These are phyloP conservation scores for Albugo candida DNA, from an alignment of 352 stramenopile species.

Conservation along the genomic window DNA sequence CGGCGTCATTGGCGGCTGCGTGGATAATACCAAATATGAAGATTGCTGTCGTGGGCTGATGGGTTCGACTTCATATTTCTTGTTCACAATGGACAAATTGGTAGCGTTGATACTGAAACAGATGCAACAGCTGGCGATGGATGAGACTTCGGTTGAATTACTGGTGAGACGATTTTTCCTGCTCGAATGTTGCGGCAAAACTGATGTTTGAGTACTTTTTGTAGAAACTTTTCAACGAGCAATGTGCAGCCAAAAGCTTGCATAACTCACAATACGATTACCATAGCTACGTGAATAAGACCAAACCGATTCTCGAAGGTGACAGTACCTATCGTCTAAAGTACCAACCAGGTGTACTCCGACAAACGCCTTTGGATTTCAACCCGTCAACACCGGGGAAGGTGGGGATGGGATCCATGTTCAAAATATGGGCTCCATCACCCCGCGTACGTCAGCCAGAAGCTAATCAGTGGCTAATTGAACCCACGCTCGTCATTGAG, in stretches of 20 bases:
- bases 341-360: constrained; percentile 60
- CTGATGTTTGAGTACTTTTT: neutral
- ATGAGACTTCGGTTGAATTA: constrained; percentile 68
- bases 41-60: constrained; percentile 78
- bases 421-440: constrained; percentile 74
- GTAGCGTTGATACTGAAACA: constrained; percentile 74
- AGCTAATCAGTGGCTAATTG: constrained; percentile 64
- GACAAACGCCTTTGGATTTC: constrained; percentile 42
- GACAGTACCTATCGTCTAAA: constrained; percentile 71
- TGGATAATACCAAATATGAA: constrained; percentile 79
- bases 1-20: constrained; percentile 64
- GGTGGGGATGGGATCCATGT: constrained; percentile 14
- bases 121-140: constrained; percentile 66
- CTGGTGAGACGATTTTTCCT: constrained; percentile 9
- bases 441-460: constrained; percentile 48
- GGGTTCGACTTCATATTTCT: constrained; percentile 77
- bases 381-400: neutral
- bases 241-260: constrained; percentile 14
- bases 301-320: constrained; percentile 62
- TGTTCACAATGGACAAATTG: constrained; percentile 86
- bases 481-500: constrained; percentile 52
- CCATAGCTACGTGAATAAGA: constrained; percentile 39
- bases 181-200: neutral
- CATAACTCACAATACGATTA: neutral
- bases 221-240: constrained; percentile 41